These are phyloP conservation scores for Parietaria judaica DNA, from an alignment of 306 rosid genomes.

Conservation along the genomic window DNA sequence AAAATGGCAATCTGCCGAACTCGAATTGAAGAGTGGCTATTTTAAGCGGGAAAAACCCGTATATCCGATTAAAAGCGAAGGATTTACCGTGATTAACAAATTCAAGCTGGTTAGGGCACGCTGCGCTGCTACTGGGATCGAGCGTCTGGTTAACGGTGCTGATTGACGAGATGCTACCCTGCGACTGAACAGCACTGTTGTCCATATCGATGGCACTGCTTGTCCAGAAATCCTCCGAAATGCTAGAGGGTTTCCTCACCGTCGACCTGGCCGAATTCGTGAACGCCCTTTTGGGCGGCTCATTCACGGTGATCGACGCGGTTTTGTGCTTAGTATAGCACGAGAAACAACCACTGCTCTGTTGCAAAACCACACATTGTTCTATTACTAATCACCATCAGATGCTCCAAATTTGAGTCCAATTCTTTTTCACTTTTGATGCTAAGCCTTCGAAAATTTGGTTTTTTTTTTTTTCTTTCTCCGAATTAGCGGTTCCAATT, in stretches of 20 bases:
- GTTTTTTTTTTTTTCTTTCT: neutral
- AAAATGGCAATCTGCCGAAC: too few species aligned
- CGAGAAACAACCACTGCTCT: slow-evolving; percentile 99
- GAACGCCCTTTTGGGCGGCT: slow-evolving; percentile 27
- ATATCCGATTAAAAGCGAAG: too few species aligned
- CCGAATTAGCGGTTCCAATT: neutral
- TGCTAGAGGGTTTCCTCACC: slow-evolving; percentile 45
- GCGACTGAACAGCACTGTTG: slow-evolving; percentile 83
- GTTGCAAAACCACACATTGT: slow-evolving; percentile 61
- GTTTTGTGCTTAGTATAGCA: slow-evolving; percentile 47
- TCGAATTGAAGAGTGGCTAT: too few species aligned
- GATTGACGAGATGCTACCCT: slow-evolving; percentile 78
- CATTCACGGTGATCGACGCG: slow-evolving; percentile 22
- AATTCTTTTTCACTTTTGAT: too few species aligned
- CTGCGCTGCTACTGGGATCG: slow-evolving; percentile 45
- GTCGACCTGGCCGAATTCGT: slow-evolving; percentile 19
- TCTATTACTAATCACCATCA: slow-evolving; percentile 52
- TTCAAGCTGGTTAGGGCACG: slow-evolving; percentile 44
- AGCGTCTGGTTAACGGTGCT: slow-evolving; percentile 59
- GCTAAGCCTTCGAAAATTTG: too few species aligned
- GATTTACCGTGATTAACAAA: slow-evolving; percentile 58
- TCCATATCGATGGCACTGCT: slow-evolving; percentile 87
- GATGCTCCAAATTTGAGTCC: neutral
- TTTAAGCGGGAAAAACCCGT: too few species aligned
- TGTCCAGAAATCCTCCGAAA: slow-evolving; percentile 86